Evolutionary conservation across 306 rosid species (phyloP), one percentile per base, ranked within the genome.

Genomic region (Argentina anserina): DNA sequence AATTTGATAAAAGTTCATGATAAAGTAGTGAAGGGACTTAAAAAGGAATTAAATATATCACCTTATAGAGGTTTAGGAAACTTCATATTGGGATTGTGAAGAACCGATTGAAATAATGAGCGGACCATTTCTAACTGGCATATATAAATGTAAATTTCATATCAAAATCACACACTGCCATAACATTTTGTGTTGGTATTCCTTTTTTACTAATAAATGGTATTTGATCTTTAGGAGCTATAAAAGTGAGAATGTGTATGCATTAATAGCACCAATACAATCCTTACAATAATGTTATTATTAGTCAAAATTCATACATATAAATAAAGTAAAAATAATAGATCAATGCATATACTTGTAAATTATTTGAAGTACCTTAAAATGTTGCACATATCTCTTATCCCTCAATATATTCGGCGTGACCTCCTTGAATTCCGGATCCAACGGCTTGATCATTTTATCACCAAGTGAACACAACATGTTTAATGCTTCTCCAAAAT

Each of bases 261-360:
- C n/a, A n/a, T n/a, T n/a, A n/a, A n/a, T n/a, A n/a, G n/a, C n/a
- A 55, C 61, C 61, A 55, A 53, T 53, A 31, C 60, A 53, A 23
- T 53, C 14, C 43, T 40, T 40, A 40, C 9, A 40, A 40, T 40
- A 40, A 40, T 40, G n/a, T n/a, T n/a, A n/a, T n/a, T n/a, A n/a
- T n/a, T n/a, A n/a, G n/a, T n/a, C n/a, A n/a, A n/a, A n/a, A n/a
- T n/a, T n/a, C n/a, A n/a, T n/a, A n/a, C n/a, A n/a, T n/a, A n/a
- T n/a, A n/a, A n/a, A 3, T 0, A 40, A 40, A 40, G n/a, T 40
- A 10, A 1, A 40, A 40, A 3, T 40, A 40, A 40, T 40, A 8
- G 3, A 40, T 40, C 13, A 2, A 40, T 40, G 10, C 10, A 40
- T 8, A 40, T 2, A 40, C n/a, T n/a, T 8, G 3, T 0, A 9